Percentiles rank a stretch among this genome's conserved stretches.
These are phyloP conservation scores for Asterophora lycoperdoides DNA, from an alignment of 768 basidiomycete genomes.

Conservation along the genomic window DNA sequence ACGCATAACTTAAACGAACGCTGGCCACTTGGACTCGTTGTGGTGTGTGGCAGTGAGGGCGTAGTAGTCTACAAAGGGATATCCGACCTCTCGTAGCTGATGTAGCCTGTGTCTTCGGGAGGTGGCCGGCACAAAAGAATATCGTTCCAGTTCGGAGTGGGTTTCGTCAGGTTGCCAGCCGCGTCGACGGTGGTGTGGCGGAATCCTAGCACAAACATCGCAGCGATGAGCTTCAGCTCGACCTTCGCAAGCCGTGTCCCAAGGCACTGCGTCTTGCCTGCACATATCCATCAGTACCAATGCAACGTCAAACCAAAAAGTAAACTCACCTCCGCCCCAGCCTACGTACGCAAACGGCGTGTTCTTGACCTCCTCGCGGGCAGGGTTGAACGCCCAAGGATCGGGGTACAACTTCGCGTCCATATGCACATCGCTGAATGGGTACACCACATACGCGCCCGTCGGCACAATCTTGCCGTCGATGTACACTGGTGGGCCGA, in stretches of 20 bases:
- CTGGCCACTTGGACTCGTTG: not conserved
- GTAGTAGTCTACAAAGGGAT: constrained; percentile 27
- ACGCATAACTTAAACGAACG: constrained; percentile 3
- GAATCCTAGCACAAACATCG: constrained; percentile 64
- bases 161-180: constrained; percentile 38
- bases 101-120: constrained; percentile 46
- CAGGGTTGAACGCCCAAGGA: constrained; percentile 76
- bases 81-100: constrained; percentile 44
- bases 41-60: too few relatives aligned
- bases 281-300: constrained; percentile 9
- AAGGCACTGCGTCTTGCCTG: constrained; percentile 68
- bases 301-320: constrained; percentile 10
- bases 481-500: constrained; percentile 68
- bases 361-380: constrained; percentile 40
- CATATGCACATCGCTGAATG: constrained; percentile 77
- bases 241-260: constrained; percentile 73
- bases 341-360: constrained; percentile 62
- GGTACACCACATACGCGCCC: constrained; percentile 74
- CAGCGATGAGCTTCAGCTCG: constrained; percentile 66
- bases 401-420: constrained; percentile 68
- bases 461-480: constrained; percentile 66
- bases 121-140: constrained; percentile 60
- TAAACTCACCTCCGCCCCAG: constrained; percentile 71
- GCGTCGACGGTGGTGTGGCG: constrained; percentile 55
- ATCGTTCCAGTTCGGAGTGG: constrained; percentile 75